Base-by-base conservation (phyloP, 2,329 filamentous ascomycete species). In the Claviceps maximensis region DNA sequence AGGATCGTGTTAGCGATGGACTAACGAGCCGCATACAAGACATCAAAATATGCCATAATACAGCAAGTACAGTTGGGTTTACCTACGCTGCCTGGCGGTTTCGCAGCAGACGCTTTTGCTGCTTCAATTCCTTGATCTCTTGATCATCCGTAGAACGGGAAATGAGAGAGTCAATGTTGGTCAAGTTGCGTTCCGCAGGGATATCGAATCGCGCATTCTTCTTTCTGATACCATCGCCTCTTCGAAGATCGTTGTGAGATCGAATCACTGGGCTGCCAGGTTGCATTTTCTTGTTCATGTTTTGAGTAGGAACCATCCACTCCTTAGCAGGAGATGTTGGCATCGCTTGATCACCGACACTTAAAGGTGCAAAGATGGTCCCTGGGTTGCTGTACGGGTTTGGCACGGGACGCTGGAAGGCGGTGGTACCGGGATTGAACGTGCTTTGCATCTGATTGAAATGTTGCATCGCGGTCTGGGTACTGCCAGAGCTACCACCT, bases 151-250 rank as follows among this genome's bases (percentile, higher is more conserved):
- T 89, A 38, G 89, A 91, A 70, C 88, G 83, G 51, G 84, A 78
- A 69, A 98, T 97, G 64, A 97, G 78, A 56, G 88, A 79, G 69
- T 98, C 93, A 70, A 98, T 97, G 72, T 94, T 97, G 75, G 80
- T 84, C 61, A 98, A 80, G 64, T 90, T 97, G 57, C 90, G 82
- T 72, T 96, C 93, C 46, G 87, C 83, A 10, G 93, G 93, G 60
- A 98, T 98, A 65, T 97, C 91, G 70, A 97, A 96, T 60, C 91
- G 86, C 59, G 90, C 89, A 65, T 97, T 98, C 85, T 97, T 97
- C 83, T 98, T 98, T 63, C 93, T 82, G 69, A 97, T 94, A 56
- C 93, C 89, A 61, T 94, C 89, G 53, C 88, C 83, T 60, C 87
- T 80, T 57, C 82, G 78, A 68, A 87, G 74, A 53, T 90, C 84